These are phyloP conservation scores for Cladosporium phlei DNA, from an alignment of 2,329 filamentous ascomycete species.

Conservation along the genomic window DNA sequence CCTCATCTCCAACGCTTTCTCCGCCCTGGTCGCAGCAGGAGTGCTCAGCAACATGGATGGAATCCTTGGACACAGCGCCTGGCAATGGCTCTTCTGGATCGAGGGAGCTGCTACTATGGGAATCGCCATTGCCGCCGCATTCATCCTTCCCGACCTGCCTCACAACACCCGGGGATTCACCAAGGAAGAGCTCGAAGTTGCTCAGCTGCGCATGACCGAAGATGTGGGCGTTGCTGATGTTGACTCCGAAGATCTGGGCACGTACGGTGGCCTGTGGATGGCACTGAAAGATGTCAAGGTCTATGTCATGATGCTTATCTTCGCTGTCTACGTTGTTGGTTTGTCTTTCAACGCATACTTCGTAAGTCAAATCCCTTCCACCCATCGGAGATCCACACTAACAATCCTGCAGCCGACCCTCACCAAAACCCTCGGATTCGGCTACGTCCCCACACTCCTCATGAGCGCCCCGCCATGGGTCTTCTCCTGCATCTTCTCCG, in stretches of 20 bases:
- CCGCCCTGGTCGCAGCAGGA: conserved; percentile 49
- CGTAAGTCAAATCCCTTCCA: conserved; percentile 19
- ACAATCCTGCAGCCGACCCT: conserved; percentile 31
- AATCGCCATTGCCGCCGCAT: conserved; percentile 53
- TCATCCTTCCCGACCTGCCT: conserved; percentile 65
- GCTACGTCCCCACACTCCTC: conserved; percentile 51
- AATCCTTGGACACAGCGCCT: conserved; percentile 15
- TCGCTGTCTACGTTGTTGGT: conserved; percentile 35
- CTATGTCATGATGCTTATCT: conserved; percentile 35
- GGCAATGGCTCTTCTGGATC: conserved; percentile 31
- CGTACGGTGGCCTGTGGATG: conserved; percentile 34
- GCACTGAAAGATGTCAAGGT: conserved; percentile 36
- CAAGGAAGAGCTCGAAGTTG: conserved; percentile 39
- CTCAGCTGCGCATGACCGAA: conserved; percentile 36
- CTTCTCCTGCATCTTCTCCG: conserved; percentile 17
- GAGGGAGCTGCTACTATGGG: conserved; percentile 62
- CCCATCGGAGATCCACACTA: not conserved
- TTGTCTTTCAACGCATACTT: conserved; percentile 15
- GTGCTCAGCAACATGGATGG: conserved; percentile 7
- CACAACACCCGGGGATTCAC: conserved; percentile 38
- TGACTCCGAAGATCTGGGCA: conserved; percentile 27
- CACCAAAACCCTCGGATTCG: conserved; percentile 65
- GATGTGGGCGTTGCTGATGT: conserved; percentile 33
- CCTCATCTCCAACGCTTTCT: conserved; percentile 48
- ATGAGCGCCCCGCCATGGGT: conserved; percentile 40